A percentile compares a stretch with the other conserved stretches of the same genome.
Conservation (phyloP, 2,329 filamentous ascomycete species). For the Chalara sp. region DNA sequence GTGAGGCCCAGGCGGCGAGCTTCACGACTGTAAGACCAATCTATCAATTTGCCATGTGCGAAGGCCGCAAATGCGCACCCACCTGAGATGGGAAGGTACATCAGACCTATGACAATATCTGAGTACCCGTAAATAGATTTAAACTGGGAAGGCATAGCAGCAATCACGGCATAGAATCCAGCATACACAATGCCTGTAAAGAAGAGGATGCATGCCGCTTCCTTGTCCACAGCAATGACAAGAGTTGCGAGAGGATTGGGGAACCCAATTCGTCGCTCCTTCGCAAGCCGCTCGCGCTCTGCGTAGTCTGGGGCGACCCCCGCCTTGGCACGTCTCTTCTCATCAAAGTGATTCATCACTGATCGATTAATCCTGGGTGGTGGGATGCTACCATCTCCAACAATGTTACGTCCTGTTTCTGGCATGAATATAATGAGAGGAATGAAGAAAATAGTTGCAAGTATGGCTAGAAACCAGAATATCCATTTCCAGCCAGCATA, state of each 20-base stretch:
- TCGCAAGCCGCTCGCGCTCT: conserved; percentile 24
- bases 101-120: neutral
- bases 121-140: neutral
- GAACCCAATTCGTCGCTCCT: conserved; percentile 22
- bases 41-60: conserved; percentile 45
- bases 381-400: conserved; percentile 45
- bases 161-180: conserved; percentile 40
- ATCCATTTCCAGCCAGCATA: conserved; percentile 27
- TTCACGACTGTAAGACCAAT: conserved; percentile 59
- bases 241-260: conserved; percentile 36
- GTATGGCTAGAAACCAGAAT: conserved; percentile 41
- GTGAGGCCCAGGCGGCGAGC: conserved; percentile 45
- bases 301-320: conserved; percentile 11
- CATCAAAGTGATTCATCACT: conserved; percentile 34
- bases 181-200: conserved; percentile 46
- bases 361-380: neutral
- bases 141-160: neutral
- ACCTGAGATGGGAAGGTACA: conserved; percentile 33
- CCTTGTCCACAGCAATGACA: conserved; percentile 35
- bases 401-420: conserved; percentile 41
- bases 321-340: conserved; percentile 9
- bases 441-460: conserved; percentile 13
- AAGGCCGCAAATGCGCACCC: conserved; percentile 42
- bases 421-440: conserved; percentile 35
- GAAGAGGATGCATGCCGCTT: conserved; percentile 30